A percentile compares a stretch with the other conserved stretches of the same genome.
These are phyloP conservation scores for Boletus insuetus DNA, from an alignment of 768 basidiomycete genomes.

Conservation along the genomic window DNA sequence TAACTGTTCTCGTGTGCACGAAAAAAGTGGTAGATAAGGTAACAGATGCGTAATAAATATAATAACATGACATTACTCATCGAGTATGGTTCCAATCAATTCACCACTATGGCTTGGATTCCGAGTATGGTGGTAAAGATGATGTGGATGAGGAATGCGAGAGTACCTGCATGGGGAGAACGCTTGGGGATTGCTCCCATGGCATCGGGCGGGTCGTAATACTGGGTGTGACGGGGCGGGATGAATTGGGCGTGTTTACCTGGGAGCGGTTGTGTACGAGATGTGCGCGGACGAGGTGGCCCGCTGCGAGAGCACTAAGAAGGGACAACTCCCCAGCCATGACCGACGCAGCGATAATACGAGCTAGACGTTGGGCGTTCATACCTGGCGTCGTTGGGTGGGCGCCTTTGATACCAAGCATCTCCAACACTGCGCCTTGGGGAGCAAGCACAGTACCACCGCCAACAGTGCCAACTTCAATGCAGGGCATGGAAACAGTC, in stretches of 20 bases:
- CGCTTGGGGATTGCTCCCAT: conserved; percentile 24
- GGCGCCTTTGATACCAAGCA: conserved; percentile 91
- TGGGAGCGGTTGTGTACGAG: conserved; percentile 88
- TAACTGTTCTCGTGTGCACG: not conserved
- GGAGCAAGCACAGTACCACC: conserved; percentile 93
- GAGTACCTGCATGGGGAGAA: conserved; percentile 11
- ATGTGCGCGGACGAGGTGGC: conserved; percentile 92
- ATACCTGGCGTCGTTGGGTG: conserved; percentile 83
- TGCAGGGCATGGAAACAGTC: conserved; percentile 96
- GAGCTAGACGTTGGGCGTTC: conserved; percentile 87
- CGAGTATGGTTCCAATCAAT: not conserved
- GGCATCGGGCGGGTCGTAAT: conserved; percentile 15
- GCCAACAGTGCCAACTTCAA: conserved; percentile 97
- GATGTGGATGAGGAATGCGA: conserved; percentile 38
- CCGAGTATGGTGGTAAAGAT: conserved; percentile 44
- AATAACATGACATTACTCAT: conserved; percentile 5
- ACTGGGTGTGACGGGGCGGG: conserved; percentile 61
- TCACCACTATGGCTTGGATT: conserved; percentile 21
- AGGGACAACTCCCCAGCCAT: conserved; percentile 97
- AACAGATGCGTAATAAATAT: conserved; percentile 26
- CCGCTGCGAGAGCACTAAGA: conserved; percentile 89
- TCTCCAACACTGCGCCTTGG: conserved; percentile 85
- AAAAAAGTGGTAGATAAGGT: conserved; percentile 17
- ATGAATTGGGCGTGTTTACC: conserved; percentile 70
- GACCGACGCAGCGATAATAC: conserved; percentile 87